phyloP scores from a whole-genome alignment of 176 grass and related monocot species.

The Alloteropsis semialata region DNA sequence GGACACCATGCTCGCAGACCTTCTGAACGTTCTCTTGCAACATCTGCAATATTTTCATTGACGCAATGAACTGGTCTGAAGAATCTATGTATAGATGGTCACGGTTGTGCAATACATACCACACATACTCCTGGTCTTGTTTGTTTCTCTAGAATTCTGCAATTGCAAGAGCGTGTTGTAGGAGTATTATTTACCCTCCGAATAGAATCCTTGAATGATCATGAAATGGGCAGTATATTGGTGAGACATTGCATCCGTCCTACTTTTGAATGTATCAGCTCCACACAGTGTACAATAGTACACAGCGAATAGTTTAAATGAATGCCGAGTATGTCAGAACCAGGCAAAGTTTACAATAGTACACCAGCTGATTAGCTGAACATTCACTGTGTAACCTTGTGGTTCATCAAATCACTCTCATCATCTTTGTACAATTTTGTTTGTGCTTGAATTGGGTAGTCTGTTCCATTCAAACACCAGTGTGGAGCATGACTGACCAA shows the following conservation, averaged over 20 bases:
- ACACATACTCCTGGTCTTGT: background rate
- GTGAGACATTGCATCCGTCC: background rate
- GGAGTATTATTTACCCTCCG: background rate
- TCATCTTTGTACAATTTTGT: background rate
- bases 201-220: background rate
- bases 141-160: background rate
- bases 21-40: background rate
- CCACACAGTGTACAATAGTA: background rate
- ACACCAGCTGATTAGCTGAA: background rate
- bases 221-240: background rate
- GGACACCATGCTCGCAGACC: background rate
- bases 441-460: background rate
- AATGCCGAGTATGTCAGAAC: background rate
- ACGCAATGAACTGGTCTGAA: background rate
- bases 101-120: background rate
- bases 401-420: background rate
- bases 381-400: background rate
- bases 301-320: background rate
- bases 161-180: background rate
- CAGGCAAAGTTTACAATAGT: background rate
- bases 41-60: background rate
- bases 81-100: conserved; percentile 9
- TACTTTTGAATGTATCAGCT: background rate
- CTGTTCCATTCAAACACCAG: background rate
- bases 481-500: background rate